Base-by-base conservation (phyloP, 169 alveolate genomes). In the Cryptosporidium sp. region DNA sequence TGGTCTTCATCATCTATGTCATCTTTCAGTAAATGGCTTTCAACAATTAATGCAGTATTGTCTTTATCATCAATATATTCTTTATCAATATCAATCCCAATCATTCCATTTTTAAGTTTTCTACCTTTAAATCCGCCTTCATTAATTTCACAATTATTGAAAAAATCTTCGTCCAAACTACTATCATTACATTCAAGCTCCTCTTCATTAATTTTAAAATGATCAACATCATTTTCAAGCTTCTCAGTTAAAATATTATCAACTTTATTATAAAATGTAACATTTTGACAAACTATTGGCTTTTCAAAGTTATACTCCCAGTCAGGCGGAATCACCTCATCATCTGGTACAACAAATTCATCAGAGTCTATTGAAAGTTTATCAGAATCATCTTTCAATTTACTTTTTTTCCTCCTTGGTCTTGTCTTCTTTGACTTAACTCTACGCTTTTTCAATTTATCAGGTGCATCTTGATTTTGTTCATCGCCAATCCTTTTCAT, bases 291-390 rank as follows among this genome's bases (percentile, higher is more conserved):
- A 3, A 65, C 75, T 23, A 80, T 80, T 48, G 89, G 89, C 10
- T 62, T 23, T 21, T 60, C 80, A 60, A 37, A 80, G 29, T 80
- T 62, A 39, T 80, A 80, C 23, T 80, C 89, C 89, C 89, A 80
- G 37, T 80, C 89, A 18, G 89, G 89, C 4, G 89, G 89, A 31
- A 80, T 80, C 10, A 26, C n/a, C 18, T 60, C 89, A 26, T 80
- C 89, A 67, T 80, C 89, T 39, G 89, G 89, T 21, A 80, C 89
- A 16, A 80, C 68, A 80, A 80, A 80, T n/a, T 65, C 75, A 65
- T 80, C 89, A 58, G 80, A 80, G 31, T 58, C 72, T n/a, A 35
- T 26, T 39, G 75, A 75, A 21, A 21, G 14, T 23, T 9, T 29
- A 75, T 45, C 58, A 23, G 21, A 39, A 31, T 75, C 18, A 44